These are phyloP conservation scores for Penicillium sp. DNA, from an alignment of 2,329 filamentous ascomycete genomes.

Conservation along the genomic window DNA sequence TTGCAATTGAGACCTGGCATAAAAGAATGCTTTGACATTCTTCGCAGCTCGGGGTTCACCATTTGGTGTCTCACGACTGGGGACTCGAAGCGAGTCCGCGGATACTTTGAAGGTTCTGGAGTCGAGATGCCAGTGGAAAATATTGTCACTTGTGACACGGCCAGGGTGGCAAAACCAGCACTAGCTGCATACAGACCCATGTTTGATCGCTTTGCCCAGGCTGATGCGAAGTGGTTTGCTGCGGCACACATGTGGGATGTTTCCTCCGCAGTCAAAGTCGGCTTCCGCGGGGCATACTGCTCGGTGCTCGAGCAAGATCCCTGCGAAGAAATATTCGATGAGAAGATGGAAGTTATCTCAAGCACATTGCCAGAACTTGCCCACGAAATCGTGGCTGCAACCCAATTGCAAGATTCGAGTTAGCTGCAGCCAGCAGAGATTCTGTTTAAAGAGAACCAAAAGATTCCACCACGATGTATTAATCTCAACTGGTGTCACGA, in stretches of 20 bases:
- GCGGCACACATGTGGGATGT: conserved; percentile 67
- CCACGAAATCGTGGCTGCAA: conserved; percentile 30
- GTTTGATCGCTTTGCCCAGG: conserved; percentile 44
- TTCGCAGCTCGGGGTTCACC: conserved; percentile 52
- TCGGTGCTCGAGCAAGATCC: conserved; percentile 58
- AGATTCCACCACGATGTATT: no score
- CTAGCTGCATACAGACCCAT: conserved; percentile 52
- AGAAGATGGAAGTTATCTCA: conserved; percentile 56
- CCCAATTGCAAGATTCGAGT: background rate
- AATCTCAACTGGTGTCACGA: no score
- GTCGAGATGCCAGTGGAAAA: conserved; percentile 57
- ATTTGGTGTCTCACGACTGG: conserved; percentile 61
- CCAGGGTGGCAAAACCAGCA: conserved; percentile 57
- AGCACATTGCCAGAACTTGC: conserved; percentile 55
- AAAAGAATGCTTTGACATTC: conserved; percentile 42
- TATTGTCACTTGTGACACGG: conserved; percentile 56
- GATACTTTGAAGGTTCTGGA: conserved; percentile 56
- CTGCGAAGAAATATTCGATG: conserved; percentile 54
- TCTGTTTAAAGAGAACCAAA: no score
- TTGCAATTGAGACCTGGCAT: conserved; percentile 39
- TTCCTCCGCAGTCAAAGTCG: conserved; percentile 53
- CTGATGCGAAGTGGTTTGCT: conserved; percentile 58
- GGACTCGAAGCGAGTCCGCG: conserved; percentile 54
- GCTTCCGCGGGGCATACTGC: conserved; percentile 60
- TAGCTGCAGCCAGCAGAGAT: no score